Percentiles rank a stretch among this genome's conserved stretches.
These are phyloP conservation scores for Dissophora ornata DNA, from an alignment of 192 early-diverging fungal genomes.

Conservation along the genomic window DNA sequence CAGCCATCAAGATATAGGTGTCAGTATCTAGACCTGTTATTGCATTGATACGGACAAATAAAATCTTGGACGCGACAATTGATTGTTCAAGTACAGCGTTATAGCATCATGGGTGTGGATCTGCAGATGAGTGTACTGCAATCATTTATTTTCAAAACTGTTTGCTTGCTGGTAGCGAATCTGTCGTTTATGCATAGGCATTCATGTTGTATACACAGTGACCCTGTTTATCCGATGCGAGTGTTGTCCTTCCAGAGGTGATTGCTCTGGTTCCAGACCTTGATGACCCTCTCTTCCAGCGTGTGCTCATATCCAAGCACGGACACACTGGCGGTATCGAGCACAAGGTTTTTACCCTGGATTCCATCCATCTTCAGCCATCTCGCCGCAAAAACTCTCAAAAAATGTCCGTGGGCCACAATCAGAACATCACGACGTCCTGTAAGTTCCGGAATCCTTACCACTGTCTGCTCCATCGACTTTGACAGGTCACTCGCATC, in stretches of 20 bases:
- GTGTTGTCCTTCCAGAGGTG: constrained; percentile 49
- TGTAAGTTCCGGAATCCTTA: constrained; percentile 14
- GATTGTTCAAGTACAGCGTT: too few species aligned
- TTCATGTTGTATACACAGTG: not conserved
- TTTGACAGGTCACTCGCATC: not conserved
- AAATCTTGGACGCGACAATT: not conserved
- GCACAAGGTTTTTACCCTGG: constrained; percentile 47
- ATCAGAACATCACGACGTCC: constrained; percentile 50
- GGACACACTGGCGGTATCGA: constrained; percentile 57
- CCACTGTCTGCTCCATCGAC: not conserved
- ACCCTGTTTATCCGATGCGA: constrained; percentile 11
- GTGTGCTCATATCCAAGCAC: constrained; percentile 57
- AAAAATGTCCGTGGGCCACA: constrained; percentile 55
- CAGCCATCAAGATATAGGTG: constrained; percentile 62
- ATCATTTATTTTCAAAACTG: too few species aligned
- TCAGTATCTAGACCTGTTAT: not conserved
- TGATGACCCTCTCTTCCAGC: constrained; percentile 51
- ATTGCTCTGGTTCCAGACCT: constrained; percentile 52
- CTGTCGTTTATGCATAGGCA: too few species aligned
- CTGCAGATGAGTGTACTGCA: too few species aligned
- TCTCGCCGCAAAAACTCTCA: constrained; percentile 51
- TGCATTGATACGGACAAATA: not conserved
- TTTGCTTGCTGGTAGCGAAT: too few species aligned
- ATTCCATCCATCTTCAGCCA: constrained; percentile 50
- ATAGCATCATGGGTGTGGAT: too few species aligned